Evolutionary conservation across 257 asterid species (phyloP), one percentile per base, ranked within the genome.

Genomic region (Cinchona pubescens): DNA sequence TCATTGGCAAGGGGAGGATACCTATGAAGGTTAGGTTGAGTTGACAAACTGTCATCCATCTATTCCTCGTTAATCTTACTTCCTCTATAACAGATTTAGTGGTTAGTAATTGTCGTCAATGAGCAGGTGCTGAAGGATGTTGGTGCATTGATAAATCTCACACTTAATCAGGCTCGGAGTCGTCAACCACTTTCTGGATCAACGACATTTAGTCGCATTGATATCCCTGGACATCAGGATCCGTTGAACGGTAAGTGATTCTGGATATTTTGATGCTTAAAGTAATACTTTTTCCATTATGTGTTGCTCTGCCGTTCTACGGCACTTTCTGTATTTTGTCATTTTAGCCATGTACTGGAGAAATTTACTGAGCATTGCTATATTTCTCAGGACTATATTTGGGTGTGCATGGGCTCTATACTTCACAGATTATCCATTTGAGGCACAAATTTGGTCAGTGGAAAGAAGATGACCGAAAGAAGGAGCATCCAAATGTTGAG

Each of bases 401-500:
- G 75, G 96, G 99, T 86, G 91, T 96, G 13, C 94, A 87, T 80
- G 99, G 99, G 81, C 90, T 85, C 30, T 83, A 90, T 83, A 75
- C 92, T 69, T 91, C 99, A 72, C 97, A 95, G 82, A 96, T 95
- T 58, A 90, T 95, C 79, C 96, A 87, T 73, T 78, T 95, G 86
- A 91, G 86, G 85, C 96, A 90, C 79, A 86, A 85, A 86, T 90
- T 85, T 87, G 99, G 99, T 76, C 98, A 90, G 80, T 92, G 99
- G 99, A 91, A 89, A 80, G 99, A 90, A 71, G 98, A 91, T 69
- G 92, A 84, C 64, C 81, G 61, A 79, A 61, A 81, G 67, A 88
- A 83, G 79, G 90, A 87, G 79, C 85, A 91, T 43, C 83, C 90
- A 53, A 85, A 86, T 79, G 68, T 92, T 67, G 92, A 92, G 83